Evolutionary conservation across 495 filamentous ascomycete species (phyloP), one percentile per base, ranked within the genome.

Genomic region (Penicilliopsis zonata): DNA sequence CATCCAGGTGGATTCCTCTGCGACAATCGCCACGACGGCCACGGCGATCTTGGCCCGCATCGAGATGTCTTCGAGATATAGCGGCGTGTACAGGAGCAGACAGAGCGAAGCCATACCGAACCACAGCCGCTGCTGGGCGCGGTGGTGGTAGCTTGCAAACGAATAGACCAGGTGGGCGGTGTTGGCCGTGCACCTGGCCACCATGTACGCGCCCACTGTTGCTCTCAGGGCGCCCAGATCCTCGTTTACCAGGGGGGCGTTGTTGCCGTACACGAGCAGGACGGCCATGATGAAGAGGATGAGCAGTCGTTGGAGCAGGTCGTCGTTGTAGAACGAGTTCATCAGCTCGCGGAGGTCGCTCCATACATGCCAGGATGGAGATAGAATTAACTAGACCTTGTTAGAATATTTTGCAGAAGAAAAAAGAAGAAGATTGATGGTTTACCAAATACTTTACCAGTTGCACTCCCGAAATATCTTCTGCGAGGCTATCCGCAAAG

Each of bases 301-400:
- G 13, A 63, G 44, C 9, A 56, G 23, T 16, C 65, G 60, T 29
- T 69, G 62, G 0, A 61, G 39, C 9, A 69, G 30, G 37, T 69
- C 65, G 28, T 69, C 61, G 38, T 61, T 67, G 37, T 60, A 63
- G 49, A 65, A 67, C 6, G 50, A 57, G 50, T 61, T 63, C 63
- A 67, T 66, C 24, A 65, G 33, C 36, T 61, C 61, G 32, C 56
- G 56, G 3, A 65, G 44, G 30, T 63, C 61, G 33, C 52, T 58
- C 65, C 65, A 69, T 6, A 65, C 46, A 19, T 65, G 55, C 65
- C 65, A 65, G 36, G 55, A 53, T 24, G 63, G 60, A 5, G 59
- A 53, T 0, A 62, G 44, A 27, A 59, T 57, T 0, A 63, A 46
- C 47, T 60, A 15, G 37, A 31, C 30, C 21, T 36, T 37, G 33